Percentiles rank a stretch among this genome's conserved stretches.
Conservation (phyloP, 164 flowering plant genomes). For the Taxillus chinensis region DNA sequence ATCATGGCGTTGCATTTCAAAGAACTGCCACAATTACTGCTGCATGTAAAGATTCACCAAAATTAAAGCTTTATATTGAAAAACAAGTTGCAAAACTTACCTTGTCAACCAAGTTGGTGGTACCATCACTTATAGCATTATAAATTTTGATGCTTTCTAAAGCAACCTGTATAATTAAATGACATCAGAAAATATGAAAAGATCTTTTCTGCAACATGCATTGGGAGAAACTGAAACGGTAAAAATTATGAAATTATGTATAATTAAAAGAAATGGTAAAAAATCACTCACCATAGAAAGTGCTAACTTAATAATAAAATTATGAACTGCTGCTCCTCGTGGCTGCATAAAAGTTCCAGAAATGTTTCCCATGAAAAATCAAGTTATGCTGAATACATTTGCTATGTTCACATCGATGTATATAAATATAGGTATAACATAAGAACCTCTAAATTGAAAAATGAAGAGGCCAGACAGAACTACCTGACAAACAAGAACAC, state of each 20-base stretch:
- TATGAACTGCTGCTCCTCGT: conserved; percentile 79
- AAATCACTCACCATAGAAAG: conserved; percentile 61
- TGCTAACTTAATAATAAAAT: conserved; percentile 75
- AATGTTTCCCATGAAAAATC: neutral
- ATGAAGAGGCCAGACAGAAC: neutral
- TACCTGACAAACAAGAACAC: conserved; percentile 90
- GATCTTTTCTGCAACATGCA: neutral
- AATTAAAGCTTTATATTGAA: neutral
- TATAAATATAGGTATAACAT: neutral
- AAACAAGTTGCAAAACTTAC: conserved; percentile 20
- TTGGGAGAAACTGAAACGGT: neutral
- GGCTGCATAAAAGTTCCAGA: conserved; percentile 51
- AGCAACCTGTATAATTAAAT: conserved; percentile 55
- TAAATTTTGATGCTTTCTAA: conserved; percentile 81
- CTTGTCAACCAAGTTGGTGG: conserved; percentile 91
- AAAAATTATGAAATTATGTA: no score
- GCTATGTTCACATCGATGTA: no score
- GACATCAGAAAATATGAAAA: conserved; percentile 1
- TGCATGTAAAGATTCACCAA: conserved; percentile 1
- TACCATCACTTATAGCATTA: conserved; percentile 83
- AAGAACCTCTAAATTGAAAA: neutral
- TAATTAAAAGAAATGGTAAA: neutral
- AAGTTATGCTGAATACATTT: neutral
- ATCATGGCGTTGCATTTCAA: conserved; percentile 95
- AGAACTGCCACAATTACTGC: conserved; percentile 54